A percentile compares a stretch with the other conserved stretches of the same genome.
phyloP scores from a whole-genome alignment of 768 basidiomycete genomes.

The Hortiboletus flavorubellus region DNA sequence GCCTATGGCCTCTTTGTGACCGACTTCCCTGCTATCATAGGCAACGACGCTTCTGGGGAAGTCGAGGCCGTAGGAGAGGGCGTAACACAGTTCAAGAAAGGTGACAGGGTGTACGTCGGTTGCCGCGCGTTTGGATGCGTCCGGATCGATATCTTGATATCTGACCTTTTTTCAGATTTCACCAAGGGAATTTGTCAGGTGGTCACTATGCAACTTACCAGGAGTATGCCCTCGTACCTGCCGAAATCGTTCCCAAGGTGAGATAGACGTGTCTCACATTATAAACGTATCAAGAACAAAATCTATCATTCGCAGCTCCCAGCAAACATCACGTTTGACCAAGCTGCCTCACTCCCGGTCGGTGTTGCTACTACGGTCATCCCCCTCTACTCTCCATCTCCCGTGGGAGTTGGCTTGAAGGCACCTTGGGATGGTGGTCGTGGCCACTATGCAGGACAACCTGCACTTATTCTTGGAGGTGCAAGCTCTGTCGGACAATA shows the following conservation, averaged over 20 bases:
- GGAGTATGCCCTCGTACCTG: conserved; percentile 23
- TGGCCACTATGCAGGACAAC: conserved; percentile 28
- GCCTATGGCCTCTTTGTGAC: background rate
- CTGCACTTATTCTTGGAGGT: conserved; percentile 38
- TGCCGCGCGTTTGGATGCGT: background rate
- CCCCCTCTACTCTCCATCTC: conserved; percentile 30
- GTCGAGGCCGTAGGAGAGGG: conserved; percentile 39
- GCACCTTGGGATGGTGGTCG: conserved; percentile 35
- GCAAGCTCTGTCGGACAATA: conserved; percentile 37
- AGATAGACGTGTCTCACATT: background rate
- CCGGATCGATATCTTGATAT: background rate
- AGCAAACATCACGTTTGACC: conserved; percentile 33
- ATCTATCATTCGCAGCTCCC: conserved; percentile 34
- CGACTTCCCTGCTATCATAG: conserved; percentile 37
- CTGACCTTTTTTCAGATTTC: conserved; percentile 15
- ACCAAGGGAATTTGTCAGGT: conserved; percentile 2
- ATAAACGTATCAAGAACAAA: background rate
- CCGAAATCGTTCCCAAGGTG: conserved; percentile 20
- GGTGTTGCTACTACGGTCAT: conserved; percentile 31
- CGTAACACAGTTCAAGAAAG: conserved; percentile 36
- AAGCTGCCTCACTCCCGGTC: conserved; percentile 38
- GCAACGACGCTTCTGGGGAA: conserved; percentile 38
- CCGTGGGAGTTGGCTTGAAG: conserved; percentile 30
- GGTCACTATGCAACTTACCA: conserved; percentile 24
- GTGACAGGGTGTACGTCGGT: conserved; percentile 24